Evolutionary conservation across 2,329 filamentous ascomycete genomes (phyloP).

Genomic region (Fusarium sp.): DNA sequence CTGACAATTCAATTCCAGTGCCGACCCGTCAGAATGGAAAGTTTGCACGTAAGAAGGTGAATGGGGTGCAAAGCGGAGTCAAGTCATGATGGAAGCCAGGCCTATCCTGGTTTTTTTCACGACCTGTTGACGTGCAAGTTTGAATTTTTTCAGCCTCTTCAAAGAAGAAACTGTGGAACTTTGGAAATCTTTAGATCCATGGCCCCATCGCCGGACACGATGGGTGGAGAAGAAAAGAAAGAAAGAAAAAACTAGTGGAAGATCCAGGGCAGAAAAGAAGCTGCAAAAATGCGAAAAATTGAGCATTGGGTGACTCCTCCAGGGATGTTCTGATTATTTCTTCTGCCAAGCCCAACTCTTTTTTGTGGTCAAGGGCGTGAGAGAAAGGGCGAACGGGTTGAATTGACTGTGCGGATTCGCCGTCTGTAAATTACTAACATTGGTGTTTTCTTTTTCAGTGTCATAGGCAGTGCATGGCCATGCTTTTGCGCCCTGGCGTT

Average conservation of each 20-base stretch:
- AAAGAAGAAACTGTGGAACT: constrained; percentile 26
- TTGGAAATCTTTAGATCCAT: constrained; percentile 15
- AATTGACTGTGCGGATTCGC: constrained; percentile 21
- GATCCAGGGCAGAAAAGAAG: constrained; percentile 13
- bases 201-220: constrained; percentile 24
- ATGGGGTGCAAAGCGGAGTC: constrained; percentile 30
- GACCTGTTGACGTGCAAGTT: constrained; percentile 10
- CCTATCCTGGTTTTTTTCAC: constrained; percentile 35
- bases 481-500: constrained; percentile 37
- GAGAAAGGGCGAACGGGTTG: not conserved
- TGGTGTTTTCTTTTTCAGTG: constrained; percentile 17
- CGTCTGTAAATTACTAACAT: constrained; percentile 24
- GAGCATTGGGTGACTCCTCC: not conserved
- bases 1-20: constrained; percentile 1
- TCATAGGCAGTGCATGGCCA: constrained; percentile 10
- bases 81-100: not conserved
- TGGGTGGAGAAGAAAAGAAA: constrained; percentile 25
- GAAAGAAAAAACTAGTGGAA: constrained; percentile 24
- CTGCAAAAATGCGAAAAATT: constrained; percentile 7
- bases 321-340: too few species aligned
- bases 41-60: constrained; percentile 7
- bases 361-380: not conserved
- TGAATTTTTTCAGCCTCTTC: constrained; percentile 23
- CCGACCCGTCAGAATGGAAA: constrained; percentile 12
- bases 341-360: too few species aligned